Evolutionary conservation across 2,329 filamentous ascomycete species (phyloP).

Genomic region (Calonectria hongkongensis): DNA sequence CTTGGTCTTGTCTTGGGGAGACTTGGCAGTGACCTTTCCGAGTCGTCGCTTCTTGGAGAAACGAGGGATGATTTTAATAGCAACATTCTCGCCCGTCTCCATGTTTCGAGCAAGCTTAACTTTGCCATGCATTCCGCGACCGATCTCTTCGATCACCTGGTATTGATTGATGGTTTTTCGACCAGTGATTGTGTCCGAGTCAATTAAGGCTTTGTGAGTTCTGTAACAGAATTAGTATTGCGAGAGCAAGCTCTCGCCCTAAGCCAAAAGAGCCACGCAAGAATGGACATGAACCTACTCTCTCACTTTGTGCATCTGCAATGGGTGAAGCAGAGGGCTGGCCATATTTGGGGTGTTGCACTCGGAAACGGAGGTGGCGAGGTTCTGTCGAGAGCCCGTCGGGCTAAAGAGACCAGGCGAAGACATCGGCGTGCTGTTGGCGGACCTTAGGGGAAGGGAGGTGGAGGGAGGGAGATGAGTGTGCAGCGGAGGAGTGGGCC

Average conservation of each 20-base stretch:
- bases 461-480: constrained; percentile 60
- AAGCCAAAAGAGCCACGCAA: constrained; percentile 20
- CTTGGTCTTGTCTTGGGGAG: constrained; percentile 87
- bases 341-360: constrained; percentile 70
- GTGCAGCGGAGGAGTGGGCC: constrained; percentile 53
- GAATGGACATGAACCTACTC: constrained; percentile 74
- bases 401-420: constrained; percentile 79
- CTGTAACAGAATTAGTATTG: constrained; percentile 62
- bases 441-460: constrained; percentile 67
- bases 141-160: constrained; percentile 96
- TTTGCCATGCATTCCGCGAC: constrained; percentile 96
- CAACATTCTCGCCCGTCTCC: constrained; percentile 85
- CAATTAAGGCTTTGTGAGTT: constrained; percentile 93
- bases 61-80: constrained; percentile 98
- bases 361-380: constrained; percentile 70
- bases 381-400: constrained; percentile 63
- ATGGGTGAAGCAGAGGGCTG: constrained; percentile 80
- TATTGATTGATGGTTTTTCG: constrained; percentile 99
- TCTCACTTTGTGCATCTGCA: constrained; percentile 83
- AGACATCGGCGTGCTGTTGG: constrained; percentile 75
- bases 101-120: constrained; percentile 94
- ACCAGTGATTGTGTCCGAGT: constrained; percentile 90
- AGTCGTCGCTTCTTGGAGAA: constrained; percentile 95
- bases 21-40: constrained; percentile 83
- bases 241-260: constrained; percentile 8